Evolutionary conservation across 768 basidiomycete species (phyloP).

Genomic region (Boletellus ananiceps): DNA sequence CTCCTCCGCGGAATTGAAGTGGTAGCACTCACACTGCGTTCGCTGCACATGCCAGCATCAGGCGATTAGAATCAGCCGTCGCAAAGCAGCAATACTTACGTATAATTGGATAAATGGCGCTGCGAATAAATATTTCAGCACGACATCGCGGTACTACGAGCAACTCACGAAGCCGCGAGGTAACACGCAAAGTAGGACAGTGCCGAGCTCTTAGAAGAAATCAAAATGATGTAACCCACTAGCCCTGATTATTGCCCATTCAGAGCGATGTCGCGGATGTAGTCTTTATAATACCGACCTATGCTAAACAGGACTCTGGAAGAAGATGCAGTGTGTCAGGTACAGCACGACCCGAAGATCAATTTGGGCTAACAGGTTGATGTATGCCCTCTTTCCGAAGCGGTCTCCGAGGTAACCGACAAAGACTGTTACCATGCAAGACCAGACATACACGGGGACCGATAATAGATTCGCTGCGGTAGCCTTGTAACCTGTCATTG

Average conservation of each 20-base stretch:
- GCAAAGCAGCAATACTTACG: slow-evolving; percentile 29
- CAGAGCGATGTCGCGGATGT: neutral
- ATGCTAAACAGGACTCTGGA: slow-evolving; percentile 28
- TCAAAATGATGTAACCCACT: slow-evolving; percentile 63
- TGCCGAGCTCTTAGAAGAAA: slow-evolving; percentile 52
- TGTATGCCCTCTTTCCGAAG: slow-evolving; percentile 48
- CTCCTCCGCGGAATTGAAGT: slow-evolving; percentile 6
- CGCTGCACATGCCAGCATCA: slow-evolving; percentile 24
- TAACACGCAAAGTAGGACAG: slow-evolving; percentile 72
- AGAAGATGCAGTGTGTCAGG: slow-evolving; percentile 5
- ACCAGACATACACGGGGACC: slow-evolving; percentile 74
- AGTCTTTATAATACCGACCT: slow-evolving; percentile 18
- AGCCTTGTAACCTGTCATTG: slow-evolving; percentile 47
- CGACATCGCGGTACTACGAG: neutral
- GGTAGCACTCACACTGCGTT: slow-evolving; percentile 45
- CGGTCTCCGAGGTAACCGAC: slow-evolving; percentile 63
- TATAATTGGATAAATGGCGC: slow-evolving; percentile 46
- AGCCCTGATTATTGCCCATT: slow-evolving; percentile 31
- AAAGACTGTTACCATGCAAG: slow-evolving; percentile 58
- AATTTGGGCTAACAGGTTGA: slow-evolving; percentile 49
- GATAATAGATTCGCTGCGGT: slow-evolving; percentile 70
- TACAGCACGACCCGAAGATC: neutral
- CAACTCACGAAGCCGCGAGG: slow-evolving; percentile 61
- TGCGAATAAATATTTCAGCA: slow-evolving; percentile 8
- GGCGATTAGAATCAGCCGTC: neutral